Base-by-base conservation (phyloP, 345 rosid genomes). In the Linum trigynum region DNA sequence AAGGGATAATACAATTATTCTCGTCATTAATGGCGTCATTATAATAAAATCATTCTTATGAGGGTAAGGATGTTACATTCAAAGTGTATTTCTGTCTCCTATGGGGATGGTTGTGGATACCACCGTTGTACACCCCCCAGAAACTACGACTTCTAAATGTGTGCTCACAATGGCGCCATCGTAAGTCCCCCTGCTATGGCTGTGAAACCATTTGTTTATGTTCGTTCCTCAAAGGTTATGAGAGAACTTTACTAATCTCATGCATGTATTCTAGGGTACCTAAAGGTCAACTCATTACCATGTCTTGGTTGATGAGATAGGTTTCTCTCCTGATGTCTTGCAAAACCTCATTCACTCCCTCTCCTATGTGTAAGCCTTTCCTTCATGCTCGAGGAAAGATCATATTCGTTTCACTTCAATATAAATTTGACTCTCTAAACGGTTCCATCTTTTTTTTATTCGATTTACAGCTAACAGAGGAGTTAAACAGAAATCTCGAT, bases 211-310 rank as follows among this genome's bases (percentile, higher is more conserved):
- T 17, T 5, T 57, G 32, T 3, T 5, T 2, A 8, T 59, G 11
- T 61, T 23, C 62, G 5, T 8, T n/a, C n/a, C 32, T 61, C 5
- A 42, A 6, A 53, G 62, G 41, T 14, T 14, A 6, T 61, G 41
- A 43, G 39, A 50, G 38, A 38, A 37, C 11, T 38, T 2, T 16
- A 5, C n/a, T 68, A 38, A 15, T 40, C 50, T 8, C 11, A 4
- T 57, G 61, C 61, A 8, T 3, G 36, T 9, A n/a, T 57, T 7
- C 38, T 3, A 86, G 97, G 96, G 96, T 68, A 92, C 97, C 62
- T 87, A 97, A 69, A 80, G 96, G 82, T 97, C 97, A 0, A 85
- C 94, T 8, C 98, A 92, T 69, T 92, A 92, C 67, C 91, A 86
- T 58, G 94, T 88, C 15, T 74, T 90, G 82, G 67, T 82, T 7